phyloP scores from a whole-genome alignment of 345 rosid genomes.

The Mangifera indica region DNA sequence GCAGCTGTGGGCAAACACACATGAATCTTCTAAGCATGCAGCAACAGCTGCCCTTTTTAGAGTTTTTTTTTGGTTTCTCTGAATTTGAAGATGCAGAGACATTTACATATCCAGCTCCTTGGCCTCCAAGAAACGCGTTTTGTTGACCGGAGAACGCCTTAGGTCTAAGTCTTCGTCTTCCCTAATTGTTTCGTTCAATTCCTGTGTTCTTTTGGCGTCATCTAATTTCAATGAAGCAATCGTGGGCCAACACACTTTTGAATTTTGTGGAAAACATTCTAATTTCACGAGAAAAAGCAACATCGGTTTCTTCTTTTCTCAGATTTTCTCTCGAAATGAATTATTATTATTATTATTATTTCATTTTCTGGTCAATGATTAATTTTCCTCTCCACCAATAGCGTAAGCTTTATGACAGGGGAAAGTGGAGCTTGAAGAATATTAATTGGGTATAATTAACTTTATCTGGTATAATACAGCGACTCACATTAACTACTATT shows the following conservation, averaged over 20 bases:
- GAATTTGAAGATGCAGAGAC: background rate
- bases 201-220: background rate
- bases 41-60: background rate
- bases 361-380: too few relatives aligned
- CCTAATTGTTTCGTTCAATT: background rate
- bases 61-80: background rate
- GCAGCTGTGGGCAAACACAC: background rate
- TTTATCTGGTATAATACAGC: conserved; percentile 12
- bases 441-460: background rate
- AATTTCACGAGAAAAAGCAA: too few relatives aligned
- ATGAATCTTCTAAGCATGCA: background rate
- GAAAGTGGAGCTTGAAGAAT: too few relatives aligned
- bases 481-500: background rate
- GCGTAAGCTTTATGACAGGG: too few relatives aligned
- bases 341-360: too few relatives aligned
- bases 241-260: background rate
- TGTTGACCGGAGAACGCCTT: conserved; percentile 22
- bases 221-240: too few relatives aligned
- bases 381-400: too few relatives aligned
- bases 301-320: too few relatives aligned
- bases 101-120: background rate
- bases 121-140: conserved; percentile 20
- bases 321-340: too few relatives aligned
- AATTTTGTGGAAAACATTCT: too few relatives aligned
- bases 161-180: background rate